Evolutionary conservation across 805 yeast species (phyloP).

Genomic region (Maudiozyma barnettii): DNA sequence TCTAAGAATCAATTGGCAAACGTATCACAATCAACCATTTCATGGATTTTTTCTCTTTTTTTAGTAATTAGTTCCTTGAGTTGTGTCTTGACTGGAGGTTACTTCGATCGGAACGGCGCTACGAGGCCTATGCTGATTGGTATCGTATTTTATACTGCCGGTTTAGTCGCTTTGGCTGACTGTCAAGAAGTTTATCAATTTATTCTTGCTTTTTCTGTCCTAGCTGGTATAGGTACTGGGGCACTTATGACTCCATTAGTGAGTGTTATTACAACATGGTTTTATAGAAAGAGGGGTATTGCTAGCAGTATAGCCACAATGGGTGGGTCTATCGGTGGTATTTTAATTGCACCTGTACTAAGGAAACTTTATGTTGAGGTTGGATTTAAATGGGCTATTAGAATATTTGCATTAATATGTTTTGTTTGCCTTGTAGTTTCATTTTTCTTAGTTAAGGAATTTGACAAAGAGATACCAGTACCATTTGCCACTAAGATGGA

Average conservation of each 20-base stretch:
- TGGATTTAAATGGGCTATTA: conserved; percentile 53
- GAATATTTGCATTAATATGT: conserved; percentile 43
- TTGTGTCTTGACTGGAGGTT: conserved; percentile 46
- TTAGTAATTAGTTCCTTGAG: conserved; percentile 43
- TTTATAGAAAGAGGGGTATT: conserved; percentile 46
- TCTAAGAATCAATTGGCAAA: conserved; percentile 42
- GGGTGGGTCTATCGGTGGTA: conserved; percentile 52
- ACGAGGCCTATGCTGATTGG: conserved; percentile 37
- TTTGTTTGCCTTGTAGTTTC: conserved; percentile 32
- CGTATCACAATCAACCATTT: conserved; percentile 40
- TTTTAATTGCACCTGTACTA: conserved; percentile 45
- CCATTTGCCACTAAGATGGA: conserved; percentile 33
- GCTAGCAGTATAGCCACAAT: conserved; percentile 43
- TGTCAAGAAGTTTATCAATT: conserved; percentile 50
- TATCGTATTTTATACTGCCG: conserved; percentile 38
- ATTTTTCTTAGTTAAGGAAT: conserved; percentile 33
- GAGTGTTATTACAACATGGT: conserved; percentile 60
- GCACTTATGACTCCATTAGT: conserved; percentile 52
- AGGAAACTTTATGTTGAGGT: conserved; percentile 39
- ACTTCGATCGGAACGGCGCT: conserved; percentile 57
- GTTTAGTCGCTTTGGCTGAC: conserved; percentile 49
- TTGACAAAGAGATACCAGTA: conserved; percentile 23
- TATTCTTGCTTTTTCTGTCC: conserved; percentile 47
- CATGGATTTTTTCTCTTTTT: conserved; percentile 63
- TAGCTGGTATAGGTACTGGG: conserved; percentile 51